Base-by-base conservation (phyloP, 306 rosid species). In the Fragaria vesca region DNA sequence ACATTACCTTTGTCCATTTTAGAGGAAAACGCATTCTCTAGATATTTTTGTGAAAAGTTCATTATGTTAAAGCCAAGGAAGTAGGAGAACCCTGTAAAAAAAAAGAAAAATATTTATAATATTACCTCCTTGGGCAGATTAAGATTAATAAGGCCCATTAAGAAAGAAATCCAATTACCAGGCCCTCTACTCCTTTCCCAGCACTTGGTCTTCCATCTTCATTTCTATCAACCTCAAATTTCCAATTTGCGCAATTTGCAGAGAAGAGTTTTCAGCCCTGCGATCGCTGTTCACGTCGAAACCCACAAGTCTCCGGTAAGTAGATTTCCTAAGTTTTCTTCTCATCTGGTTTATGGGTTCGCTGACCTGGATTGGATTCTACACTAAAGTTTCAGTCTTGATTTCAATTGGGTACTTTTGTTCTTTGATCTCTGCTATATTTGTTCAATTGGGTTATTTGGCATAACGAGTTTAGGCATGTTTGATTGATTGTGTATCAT, bases 341-440 rank as follows among this genome's bases (percentile, higher is more conserved):
- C 12, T 43, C 26, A 74, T 74, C 17, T 17, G 16, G 28, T 32
- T 42, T 42, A 12, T 60, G 78, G 78, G 78, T 74, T 58, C 63
- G 5, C 10, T 74, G 15, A 62, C 2, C 2, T 30, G 68, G 66
- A 62, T 62, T 30, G 38, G 66, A 15, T 65, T 61, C 12, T 30
- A 7, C 21, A 65, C 69, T 16, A 65, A 65, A 65, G 46, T 30
- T 66, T 38, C 50, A 66, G 48, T 66, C 71, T 66, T 66, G 47
- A 4, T 66, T 38, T 20, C 16, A 66, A 9, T 66, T 40, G 28
- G 26, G 28, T 66, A 18, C 26, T 34, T 3, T 73, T 55, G 13
- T 54, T 20, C 47, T 18, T 18, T 52, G 3, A 20, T 72, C 36
- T 18, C 76, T 20, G 48, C 42, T 32, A 20, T 9, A 5, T 34